Conservation (phyloP, 441 rosid genomes). For the Pelargonium cotyledonis region DNA sequence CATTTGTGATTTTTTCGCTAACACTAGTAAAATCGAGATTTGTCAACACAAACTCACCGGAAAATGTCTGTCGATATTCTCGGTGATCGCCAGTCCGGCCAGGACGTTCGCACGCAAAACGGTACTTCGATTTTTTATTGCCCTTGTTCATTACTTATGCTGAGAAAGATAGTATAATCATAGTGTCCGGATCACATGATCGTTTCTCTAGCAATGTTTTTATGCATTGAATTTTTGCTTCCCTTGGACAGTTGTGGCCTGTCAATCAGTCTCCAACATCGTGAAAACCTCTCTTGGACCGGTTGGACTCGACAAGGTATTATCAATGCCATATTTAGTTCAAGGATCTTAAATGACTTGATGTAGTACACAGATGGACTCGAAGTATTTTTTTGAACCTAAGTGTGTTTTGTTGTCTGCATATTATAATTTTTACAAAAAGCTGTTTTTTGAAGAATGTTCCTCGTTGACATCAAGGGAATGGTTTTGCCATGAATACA, state of each 20-base stretch:
- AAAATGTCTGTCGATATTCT: conserved; percentile 43
- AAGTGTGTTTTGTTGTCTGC: too few relatives aligned
- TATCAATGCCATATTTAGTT: not conserved
- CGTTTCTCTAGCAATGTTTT: not conserved
- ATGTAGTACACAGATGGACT: not conserved
- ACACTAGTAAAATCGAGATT: not conserved
- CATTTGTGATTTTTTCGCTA: not conserved
- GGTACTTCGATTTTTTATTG: conserved; percentile 30
- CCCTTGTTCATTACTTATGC: not conserved
- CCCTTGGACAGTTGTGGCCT: conserved; percentile 59
- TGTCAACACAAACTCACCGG: not conserved
- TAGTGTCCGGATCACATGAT: conserved; percentile 2
- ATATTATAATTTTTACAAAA: too few relatives aligned
- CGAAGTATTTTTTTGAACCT: not conserved
- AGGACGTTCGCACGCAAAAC: conserved; percentile 93
- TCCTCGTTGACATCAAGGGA: too few relatives aligned
- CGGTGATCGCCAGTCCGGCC: conserved; percentile 91
- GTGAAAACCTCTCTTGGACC: conserved; percentile 95
- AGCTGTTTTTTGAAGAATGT: not conserved
- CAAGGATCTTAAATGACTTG: not conserved
- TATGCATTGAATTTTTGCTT: not conserved
- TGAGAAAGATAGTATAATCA: not conserved
- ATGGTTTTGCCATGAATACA: too few relatives aligned
- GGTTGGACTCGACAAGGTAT: conserved; percentile 95
- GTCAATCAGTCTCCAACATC: conserved; percentile 92